Conservation (phyloP, 164 flowering plant genomes). For the Protea cynaroides region DNA sequence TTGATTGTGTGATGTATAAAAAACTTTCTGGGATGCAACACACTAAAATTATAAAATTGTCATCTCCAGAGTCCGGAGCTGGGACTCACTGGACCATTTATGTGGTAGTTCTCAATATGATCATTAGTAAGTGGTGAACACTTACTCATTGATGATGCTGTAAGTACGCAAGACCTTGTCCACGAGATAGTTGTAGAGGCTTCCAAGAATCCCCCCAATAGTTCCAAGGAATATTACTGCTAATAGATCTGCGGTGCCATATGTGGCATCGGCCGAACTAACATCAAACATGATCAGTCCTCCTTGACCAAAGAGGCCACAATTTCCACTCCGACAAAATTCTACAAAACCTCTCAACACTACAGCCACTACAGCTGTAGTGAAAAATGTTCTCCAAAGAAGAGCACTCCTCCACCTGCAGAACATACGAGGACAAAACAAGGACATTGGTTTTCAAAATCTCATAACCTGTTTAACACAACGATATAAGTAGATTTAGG, state of each 20-base stretch:
- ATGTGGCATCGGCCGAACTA: slow-evolving; percentile 35
- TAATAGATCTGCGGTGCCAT: slow-evolving; percentile 50
- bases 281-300: slow-evolving; percentile 92
- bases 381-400: slow-evolving; percentile 94
- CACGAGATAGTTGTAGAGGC: slow-evolving; percentile 76
- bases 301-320: slow-evolving; percentile 93
- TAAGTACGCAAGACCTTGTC: slow-evolving; percentile 80
- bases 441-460: neutral
- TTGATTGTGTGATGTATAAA: too few relatives aligned
- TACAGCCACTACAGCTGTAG: slow-evolving; percentile 85
- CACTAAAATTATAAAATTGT: neutral
- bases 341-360: slow-evolving; percentile 61
- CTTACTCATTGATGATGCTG: slow-evolving; percentile 81
- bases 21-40: neutral
- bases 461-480: too few relatives aligned
- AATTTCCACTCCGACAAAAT: slow-evolving; percentile 61
- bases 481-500: too few relatives aligned
- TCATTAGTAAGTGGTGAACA: neutral
- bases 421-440: neutral
- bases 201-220: slow-evolving; percentile 79
- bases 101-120: neutral
- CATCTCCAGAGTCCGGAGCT: neutral
- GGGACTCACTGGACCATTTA: neutral
- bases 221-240: slow-evolving; percentile 63
- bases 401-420: slow-evolving; percentile 97